Conservation (phyloP, 805 yeast species). For the Blastobotrys terrestris region DNA sequence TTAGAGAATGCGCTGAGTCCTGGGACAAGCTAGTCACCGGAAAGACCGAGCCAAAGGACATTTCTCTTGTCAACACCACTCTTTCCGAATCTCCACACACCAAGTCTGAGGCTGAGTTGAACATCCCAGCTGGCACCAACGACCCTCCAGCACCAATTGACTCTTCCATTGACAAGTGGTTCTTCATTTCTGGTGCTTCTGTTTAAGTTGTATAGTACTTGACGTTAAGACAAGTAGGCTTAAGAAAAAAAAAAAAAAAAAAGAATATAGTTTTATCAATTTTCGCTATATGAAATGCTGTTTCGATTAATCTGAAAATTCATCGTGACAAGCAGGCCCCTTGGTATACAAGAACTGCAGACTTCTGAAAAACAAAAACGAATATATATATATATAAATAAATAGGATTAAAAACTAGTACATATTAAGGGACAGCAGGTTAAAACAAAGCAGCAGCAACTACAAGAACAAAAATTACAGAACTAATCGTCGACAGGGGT, state of each 20-base stretch:
- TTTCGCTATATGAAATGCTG: neutral
- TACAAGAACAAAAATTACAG: no score
- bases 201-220: slow-evolving; percentile 19
- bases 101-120: slow-evolving; percentile 29
- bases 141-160: slow-evolving; percentile 90
- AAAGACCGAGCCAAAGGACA: slow-evolving; percentile 55
- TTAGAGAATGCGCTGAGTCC: slow-evolving; percentile 75
- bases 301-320: neutral
- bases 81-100: slow-evolving; percentile 35
- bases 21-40: slow-evolving; percentile 76
- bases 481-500: slow-evolving; percentile 2
- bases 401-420: no score
- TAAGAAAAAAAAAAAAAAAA: neutral
- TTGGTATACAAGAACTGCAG: no score
- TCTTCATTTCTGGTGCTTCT: slow-evolving; percentile 64
- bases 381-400: no score
- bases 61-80: slow-evolving; percentile 72
- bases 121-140: slow-evolving; percentile 65
- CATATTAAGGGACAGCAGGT: no score
- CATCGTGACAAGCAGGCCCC: no score
- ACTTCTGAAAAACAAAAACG: no score
- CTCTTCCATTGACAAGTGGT: slow-evolving; percentile 96
- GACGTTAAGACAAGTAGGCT: neutral
- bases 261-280: no score
- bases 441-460: no score